These are phyloP conservation scores for Talaromyces amestolkiae DNA, from an alignment of 2,329 filamentous ascomycete species.

Conservation along the genomic window DNA sequence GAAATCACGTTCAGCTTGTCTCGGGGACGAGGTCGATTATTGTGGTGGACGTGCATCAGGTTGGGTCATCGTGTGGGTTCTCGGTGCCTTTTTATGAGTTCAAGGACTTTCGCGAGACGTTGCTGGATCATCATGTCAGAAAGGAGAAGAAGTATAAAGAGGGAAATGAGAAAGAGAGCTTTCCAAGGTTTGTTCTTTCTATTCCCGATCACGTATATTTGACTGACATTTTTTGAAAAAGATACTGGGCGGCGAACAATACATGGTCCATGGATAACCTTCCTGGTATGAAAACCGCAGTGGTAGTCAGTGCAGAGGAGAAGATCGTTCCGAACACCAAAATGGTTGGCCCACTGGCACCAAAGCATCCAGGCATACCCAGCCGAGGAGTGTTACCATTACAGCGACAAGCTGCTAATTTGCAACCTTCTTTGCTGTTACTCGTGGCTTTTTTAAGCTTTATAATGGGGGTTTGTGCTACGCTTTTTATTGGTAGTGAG, in stretches of 20 bases:
- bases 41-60: slow-evolving; percentile 19
- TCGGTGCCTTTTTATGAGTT: slow-evolving; percentile 19
- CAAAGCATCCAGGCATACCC: slow-evolving; percentile 14
- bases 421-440: slow-evolving; percentile 5
- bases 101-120: slow-evolving; percentile 13
- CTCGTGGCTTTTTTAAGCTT: slow-evolving; percentile 14
- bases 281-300: slow-evolving; percentile 13
- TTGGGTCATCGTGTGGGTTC: slow-evolving; percentile 18
- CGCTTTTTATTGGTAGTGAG: slow-evolving; percentile 7
- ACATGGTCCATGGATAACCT: slow-evolving; percentile 18
- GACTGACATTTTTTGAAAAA: neutral
- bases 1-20: slow-evolving; percentile 3
- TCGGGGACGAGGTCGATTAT: slow-evolving; percentile 18
- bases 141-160: slow-evolving; percentile 15
- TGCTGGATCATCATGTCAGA: slow-evolving; percentile 6
- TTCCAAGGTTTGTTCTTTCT: slow-evolving; percentile 14
- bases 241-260: slow-evolving; percentile 19
- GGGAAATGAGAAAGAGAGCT: slow-evolving; percentile 18
- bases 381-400: neutral
- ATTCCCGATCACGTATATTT: neutral
- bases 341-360: slow-evolving; percentile 17
- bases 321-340: slow-evolving; percentile 16
- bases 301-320: slow-evolving; percentile 8
- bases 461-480: slow-evolving; percentile 5
- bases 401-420: neutral